phyloP scores from a whole-genome alignment of 805 yeast species.

The Cyberlindnera mrakii region DNA sequence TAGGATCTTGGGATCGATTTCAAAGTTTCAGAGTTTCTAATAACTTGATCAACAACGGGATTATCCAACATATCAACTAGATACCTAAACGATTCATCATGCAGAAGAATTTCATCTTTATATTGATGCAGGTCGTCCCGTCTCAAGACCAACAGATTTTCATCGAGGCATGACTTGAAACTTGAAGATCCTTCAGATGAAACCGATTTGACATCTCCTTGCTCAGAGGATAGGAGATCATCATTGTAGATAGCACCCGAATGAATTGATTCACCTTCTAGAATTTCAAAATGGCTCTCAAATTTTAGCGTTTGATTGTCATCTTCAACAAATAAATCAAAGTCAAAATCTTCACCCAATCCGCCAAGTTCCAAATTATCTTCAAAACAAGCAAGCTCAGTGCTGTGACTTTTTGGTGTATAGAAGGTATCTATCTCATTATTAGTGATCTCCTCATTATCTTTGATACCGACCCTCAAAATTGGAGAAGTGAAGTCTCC shows the following conservation, averaged over 20 bases:
- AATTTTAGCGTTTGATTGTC: not conserved
- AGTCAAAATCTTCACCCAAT: not conserved
- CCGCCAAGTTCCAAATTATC: not conserved
- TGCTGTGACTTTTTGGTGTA: slow-evolving; percentile 19
- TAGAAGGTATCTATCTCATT: slow-evolving; percentile 17
- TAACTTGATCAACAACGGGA: slow-evolving; percentile 7
- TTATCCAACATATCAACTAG: slow-evolving; percentile 32
- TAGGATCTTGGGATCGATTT: slow-evolving; percentile 22
- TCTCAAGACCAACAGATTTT: slow-evolving; percentile 1
- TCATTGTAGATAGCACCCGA: too few relatives aligned
- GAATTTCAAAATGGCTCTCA: too few relatives aligned
- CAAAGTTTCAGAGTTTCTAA: slow-evolving; percentile 13
- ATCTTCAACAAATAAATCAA: not conserved
- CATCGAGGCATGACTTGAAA: slow-evolving; percentile 19
- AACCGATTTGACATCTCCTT: not conserved
- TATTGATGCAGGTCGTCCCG: not conserved
- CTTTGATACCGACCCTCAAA: slow-evolving; percentile 16
- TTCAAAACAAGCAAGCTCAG: not conserved
- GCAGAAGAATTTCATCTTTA: slow-evolving; percentile 6
- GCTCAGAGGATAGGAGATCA: too few relatives aligned
- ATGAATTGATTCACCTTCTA: too few relatives aligned
- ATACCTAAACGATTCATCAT: slow-evolving; percentile 39
- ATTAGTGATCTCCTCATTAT: slow-evolving; percentile 9
- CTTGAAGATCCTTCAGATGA: slow-evolving; percentile 10
- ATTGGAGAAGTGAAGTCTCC: slow-evolving; percentile 19